Percentiles rank a stretch among this genome's conserved stretches.
phyloP scores from a whole-genome alignment of 163 green algal genomes.

The Chlorella variabilis region DNA sequence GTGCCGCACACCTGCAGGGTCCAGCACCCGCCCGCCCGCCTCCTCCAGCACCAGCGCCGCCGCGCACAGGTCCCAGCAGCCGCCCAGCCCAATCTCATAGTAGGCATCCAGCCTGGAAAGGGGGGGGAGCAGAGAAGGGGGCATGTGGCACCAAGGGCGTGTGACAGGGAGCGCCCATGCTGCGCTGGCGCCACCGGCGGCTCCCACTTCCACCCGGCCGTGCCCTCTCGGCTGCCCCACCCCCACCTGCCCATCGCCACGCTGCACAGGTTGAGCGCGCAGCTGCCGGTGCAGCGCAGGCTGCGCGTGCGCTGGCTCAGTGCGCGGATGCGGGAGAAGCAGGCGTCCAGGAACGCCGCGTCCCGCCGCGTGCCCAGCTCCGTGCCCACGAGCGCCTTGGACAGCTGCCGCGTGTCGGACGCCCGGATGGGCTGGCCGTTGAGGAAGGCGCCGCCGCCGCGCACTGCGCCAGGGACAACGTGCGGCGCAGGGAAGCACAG shows the following conservation, averaged over 20 bases:
- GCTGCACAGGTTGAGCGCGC: conserved; percentile 90
- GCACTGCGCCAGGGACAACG: conserved; percentile 43
- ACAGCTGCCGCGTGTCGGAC: conserved; percentile 64
- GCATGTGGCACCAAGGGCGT: no score
- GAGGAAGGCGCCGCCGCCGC: conserved; percentile 74
- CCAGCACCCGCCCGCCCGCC: conserved; percentile 84
- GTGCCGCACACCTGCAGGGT: conserved; percentile 66
- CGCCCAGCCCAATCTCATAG: conserved; percentile 96
- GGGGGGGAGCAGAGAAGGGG: not conserved
- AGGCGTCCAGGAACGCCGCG: conserved; percentile 68
- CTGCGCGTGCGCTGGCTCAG: conserved; percentile 57
- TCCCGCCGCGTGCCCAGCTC: conserved; percentile 90
- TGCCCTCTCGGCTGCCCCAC: no score
- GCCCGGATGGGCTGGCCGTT: conserved; percentile 77
- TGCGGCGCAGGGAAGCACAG: not conserved
- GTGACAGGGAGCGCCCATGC: no score
- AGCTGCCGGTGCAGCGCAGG: conserved; percentile 88
- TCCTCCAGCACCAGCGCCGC: conserved; percentile 83
- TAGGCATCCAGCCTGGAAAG: conserved; percentile 84
- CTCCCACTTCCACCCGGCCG: no score
- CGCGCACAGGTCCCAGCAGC: conserved; percentile 94
- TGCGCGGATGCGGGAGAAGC: conserved; percentile 73
- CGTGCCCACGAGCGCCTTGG: conserved; percentile 83
- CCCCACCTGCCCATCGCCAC: conserved; percentile 73
- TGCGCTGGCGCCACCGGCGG: no score